These are phyloP conservation scores for Sergeia podlipaevii DNA, from an alignment of 208 protist species.

Conservation along the genomic window DNA sequence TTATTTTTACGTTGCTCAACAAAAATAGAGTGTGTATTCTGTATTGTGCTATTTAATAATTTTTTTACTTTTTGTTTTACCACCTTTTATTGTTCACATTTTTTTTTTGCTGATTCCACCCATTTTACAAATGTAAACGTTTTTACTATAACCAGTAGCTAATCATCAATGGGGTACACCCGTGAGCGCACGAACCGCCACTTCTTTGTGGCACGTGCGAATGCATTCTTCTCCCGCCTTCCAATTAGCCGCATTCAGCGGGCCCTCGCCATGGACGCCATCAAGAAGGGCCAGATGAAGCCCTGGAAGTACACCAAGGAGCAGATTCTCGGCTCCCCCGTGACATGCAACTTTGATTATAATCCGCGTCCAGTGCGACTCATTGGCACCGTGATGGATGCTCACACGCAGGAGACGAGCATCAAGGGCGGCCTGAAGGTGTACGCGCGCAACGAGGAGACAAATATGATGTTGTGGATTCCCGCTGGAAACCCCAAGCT, in stretches of 20 bases:
- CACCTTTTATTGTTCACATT: constrained; percentile 7
- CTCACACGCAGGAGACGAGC: constrained; percentile 83
- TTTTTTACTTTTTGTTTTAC: not conserved
- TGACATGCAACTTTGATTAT: constrained; percentile 91
- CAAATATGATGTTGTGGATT: constrained; percentile 91
- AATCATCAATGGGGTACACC: constrained; percentile 63
- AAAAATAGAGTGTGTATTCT: not conserved
- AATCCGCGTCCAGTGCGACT: constrained; percentile 86
- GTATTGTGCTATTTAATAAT: constrained; percentile 1
- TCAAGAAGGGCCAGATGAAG: constrained; percentile 80
- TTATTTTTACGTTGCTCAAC: not conserved
- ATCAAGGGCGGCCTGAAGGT: constrained; percentile 90
- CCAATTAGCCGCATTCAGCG: constrained; percentile 85
- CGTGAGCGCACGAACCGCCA: constrained; percentile 84
- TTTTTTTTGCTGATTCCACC: no score
- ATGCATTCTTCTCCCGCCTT: constrained; percentile 87
- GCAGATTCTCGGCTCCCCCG: constrained; percentile 79
- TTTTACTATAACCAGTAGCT: not conserved
- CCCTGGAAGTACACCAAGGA: constrained; percentile 91
- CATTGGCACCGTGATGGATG: constrained; percentile 90
- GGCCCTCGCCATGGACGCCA: constrained; percentile 78
- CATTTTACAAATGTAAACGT: not conserved
- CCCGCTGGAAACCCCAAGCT: constrained; percentile 87
- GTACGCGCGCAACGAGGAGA: constrained; percentile 86
- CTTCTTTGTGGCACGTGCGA: constrained; percentile 85